These are phyloP conservation scores for Funneliformis caledonium DNA, from an alignment of 371 early-diverging fungal species.

Conservation along the genomic window DNA sequence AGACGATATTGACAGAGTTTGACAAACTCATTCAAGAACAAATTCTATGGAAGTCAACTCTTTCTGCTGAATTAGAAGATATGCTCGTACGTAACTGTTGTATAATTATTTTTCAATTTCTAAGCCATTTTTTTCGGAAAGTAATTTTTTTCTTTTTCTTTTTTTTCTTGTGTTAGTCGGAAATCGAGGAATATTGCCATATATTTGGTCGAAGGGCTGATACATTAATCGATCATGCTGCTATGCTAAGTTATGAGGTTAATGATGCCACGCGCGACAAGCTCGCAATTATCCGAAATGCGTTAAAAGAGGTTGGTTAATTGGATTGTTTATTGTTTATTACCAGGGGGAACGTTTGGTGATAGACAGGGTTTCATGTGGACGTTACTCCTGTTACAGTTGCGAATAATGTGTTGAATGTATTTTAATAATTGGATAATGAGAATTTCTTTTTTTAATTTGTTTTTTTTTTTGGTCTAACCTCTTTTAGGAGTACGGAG, in stretches of 20 bases:
- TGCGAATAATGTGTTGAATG: too few species aligned
- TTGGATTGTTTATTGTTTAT: background rate
- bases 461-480: background rate
- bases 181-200: slow-evolving; percentile 29
- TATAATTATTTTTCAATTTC: background rate
- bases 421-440: too few species aligned
- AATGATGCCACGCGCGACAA: slow-evolving; percentile 29
- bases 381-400: too few species aligned
- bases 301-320: slow-evolving; percentile 23
- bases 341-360: too few species aligned
- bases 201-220: slow-evolving; percentile 35
- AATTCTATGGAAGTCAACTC: slow-evolving; percentile 28
- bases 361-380: too few species aligned
- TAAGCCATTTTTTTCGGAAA: background rate
- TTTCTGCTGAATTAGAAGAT: slow-evolving; percentile 37
- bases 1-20: slow-evolving; percentile 14
- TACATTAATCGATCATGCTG: slow-evolving; percentile 11
- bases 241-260: background rate
- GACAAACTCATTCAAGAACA: slow-evolving; percentile 37
- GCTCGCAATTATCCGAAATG: slow-evolving; percentile 13
- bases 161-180: background rate
- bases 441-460: background rate
- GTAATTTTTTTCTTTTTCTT: background rate
- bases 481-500: slow-evolving; percentile 6
- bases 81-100: slow-evolving; percentile 14